These are phyloP conservation scores for Ogataea pignaliae DNA, from an alignment of 805 yeast species.

Conservation along the genomic window DNA sequence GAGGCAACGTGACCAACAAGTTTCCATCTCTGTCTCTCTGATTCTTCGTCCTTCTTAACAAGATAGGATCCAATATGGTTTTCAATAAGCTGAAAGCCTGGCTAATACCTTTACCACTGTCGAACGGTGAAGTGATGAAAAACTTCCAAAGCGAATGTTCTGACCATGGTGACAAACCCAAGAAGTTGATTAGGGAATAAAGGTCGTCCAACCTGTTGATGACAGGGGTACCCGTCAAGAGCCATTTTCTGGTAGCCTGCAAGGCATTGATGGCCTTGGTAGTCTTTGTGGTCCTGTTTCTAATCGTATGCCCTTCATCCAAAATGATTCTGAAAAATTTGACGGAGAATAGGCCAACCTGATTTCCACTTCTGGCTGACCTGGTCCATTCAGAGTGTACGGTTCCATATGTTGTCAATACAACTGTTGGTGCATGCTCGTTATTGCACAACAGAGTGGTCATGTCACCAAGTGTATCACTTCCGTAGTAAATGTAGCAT, in stretches of 20 bases:
- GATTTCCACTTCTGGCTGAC: slow-evolving; percentile 28
- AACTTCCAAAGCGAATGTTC: slow-evolving; percentile 83
- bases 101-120: slow-evolving; percentile 54
- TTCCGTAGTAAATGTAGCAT: slow-evolving; percentile 74
- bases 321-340: slow-evolving; percentile 65
- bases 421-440: slow-evolving; percentile 54
- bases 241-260: slow-evolving; percentile 69
- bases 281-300: slow-evolving; percentile 74
- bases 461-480: slow-evolving; percentile 49
- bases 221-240: slow-evolving; percentile 90
- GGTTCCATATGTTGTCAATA: slow-evolving; percentile 86
- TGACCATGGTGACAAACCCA: slow-evolving; percentile 86
- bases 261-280: slow-evolving; percentile 72
- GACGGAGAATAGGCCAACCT: slow-evolving; percentile 62
- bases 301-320: slow-evolving; percentile 88
- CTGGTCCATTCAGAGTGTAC: slow-evolving; percentile 70
- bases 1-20: slow-evolving; percentile 71
- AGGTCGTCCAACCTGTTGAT: slow-evolving; percentile 85
- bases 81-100: slow-evolving; percentile 82
- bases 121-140: slow-evolving; percentile 80
- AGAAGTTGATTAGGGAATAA: slow-evolving; percentile 68
- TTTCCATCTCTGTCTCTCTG: slow-evolving; percentile 75
- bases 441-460: slow-evolving; percentile 36
- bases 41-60: slow-evolving; percentile 78
- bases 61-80: slow-evolving; percentile 76